These are phyloP conservation scores for Termitomyces sp. DNA, from an alignment of 768 basidiomycete genomes.

Conservation along the genomic window DNA sequence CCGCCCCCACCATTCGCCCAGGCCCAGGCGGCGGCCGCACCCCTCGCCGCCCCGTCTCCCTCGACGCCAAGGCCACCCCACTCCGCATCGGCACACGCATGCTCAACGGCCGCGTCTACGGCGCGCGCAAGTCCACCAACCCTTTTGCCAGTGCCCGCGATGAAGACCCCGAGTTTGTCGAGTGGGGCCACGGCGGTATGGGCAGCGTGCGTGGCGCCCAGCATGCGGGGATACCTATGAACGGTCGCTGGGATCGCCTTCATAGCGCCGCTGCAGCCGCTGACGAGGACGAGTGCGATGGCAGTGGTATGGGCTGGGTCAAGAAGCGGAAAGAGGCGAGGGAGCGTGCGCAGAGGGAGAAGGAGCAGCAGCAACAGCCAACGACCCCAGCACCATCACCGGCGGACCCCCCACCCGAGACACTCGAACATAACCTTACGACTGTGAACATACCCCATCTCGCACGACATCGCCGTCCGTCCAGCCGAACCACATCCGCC, in stretches of 20 bases:
- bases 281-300: slow-evolving; percentile 63
- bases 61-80: background rate
- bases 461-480: background rate
- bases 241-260: slow-evolving; percentile 28
- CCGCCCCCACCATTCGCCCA: background rate
- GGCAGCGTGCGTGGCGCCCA: slow-evolving; percentile 46
- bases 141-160: slow-evolving; percentile 60
- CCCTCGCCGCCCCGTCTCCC: background rate
- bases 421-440: slow-evolving; percentile 14
- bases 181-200: slow-evolving; percentile 91
- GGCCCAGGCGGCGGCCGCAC: background rate
- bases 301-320: slow-evolving; percentile 86
- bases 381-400: background rate
- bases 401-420: no score
- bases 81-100: slow-evolving; percentile 48
- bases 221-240: slow-evolving; percentile 21
- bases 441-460: slow-evolving; percentile 8
- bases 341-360: slow-evolving; percentile 30
- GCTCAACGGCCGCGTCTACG: slow-evolving; percentile 87
- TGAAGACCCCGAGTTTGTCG: slow-evolving; percentile 80
- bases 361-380: background rate
- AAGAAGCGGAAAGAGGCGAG: slow-evolving; percentile 44
- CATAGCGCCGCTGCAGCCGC: slow-evolving; percentile 19
- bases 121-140: slow-evolving; percentile 39
- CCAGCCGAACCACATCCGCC: slow-evolving; percentile 2